A percentile compares a stretch with the other conserved stretches of the same genome.
These are phyloP conservation scores for Ailanthus altissimus DNA, from an alignment of 345 rosid species.

Conservation along the genomic window DNA sequence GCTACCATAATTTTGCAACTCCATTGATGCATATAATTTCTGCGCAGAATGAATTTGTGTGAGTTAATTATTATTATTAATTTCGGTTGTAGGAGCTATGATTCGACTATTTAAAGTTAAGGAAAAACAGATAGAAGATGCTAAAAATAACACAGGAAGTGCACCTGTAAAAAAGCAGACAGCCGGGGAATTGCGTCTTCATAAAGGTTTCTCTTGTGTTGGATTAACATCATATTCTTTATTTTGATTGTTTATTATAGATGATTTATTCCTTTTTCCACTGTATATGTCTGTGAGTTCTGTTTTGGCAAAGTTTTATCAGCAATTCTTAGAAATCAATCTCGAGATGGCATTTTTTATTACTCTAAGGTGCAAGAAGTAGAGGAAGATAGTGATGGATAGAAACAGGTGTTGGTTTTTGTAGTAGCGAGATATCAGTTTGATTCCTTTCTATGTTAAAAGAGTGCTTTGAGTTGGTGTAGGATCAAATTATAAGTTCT, in stretches of 20 bases:
- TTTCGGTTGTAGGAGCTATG: constrained; percentile 46
- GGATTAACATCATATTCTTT: not conserved
- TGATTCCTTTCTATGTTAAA: not conserved
- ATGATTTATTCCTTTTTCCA: not conserved
- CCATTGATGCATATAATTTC: not conserved
- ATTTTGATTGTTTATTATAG: not conserved
- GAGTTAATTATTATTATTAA: not conserved
- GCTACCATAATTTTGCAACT: not conserved
- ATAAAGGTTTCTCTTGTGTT: constrained; percentile 56
- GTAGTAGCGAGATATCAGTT: not conserved
- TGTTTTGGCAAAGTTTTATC: not conserved
- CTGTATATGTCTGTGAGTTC: not conserved
- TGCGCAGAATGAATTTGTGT: not conserved
- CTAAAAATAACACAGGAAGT: constrained; percentile 61
- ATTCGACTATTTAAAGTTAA: constrained; percentile 80
- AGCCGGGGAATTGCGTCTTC: constrained; percentile 88
- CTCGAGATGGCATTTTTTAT: not conserved
- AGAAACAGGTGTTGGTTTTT: not conserved
- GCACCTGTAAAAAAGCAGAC: constrained; percentile 64
- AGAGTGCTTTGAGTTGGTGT: not conserved
- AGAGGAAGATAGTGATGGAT: not conserved
- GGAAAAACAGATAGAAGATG: constrained; percentile 83
- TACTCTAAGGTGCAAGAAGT: not conserved
- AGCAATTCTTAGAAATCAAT: not conserved
- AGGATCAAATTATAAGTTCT: not conserved